Percentiles rank a stretch among this genome's conserved stretches.
Evolutionary conservation across 345 rosid species (phyloP).

Genomic region (Dipteronia sinensis): DNA sequence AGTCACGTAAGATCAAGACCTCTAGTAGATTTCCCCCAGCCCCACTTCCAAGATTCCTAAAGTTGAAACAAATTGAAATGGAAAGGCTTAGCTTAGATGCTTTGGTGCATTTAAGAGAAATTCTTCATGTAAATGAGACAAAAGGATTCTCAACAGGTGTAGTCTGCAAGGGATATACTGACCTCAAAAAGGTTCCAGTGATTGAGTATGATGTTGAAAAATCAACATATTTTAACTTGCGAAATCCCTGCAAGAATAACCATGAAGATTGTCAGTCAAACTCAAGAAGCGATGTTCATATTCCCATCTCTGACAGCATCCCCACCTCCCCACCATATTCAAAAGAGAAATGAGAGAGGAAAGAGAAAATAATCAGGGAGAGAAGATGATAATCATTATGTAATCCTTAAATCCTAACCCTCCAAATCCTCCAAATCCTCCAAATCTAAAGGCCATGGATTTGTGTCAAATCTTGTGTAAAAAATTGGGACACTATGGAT

Average conservation of each 20-base stretch:
- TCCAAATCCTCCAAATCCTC: no score
- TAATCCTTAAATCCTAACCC: no score
- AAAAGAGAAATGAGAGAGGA: neutral
- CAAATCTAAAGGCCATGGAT: no score
- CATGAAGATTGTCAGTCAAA: conserved; percentile 4
- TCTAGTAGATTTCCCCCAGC: conserved; percentile 59
- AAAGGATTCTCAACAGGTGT: neutral
- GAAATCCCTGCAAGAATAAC: conserved; percentile 55
- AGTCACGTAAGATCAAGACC: conserved; percentile 73
- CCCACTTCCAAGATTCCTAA: conserved; percentile 65
- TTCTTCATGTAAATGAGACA: conserved; percentile 9
- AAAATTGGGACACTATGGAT: no score
- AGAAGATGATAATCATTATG: no score
- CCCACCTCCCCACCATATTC: neutral
- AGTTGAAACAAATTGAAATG: conserved; percentile 2
- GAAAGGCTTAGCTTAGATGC: neutral
- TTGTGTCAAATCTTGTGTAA: no score
- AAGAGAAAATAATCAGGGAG: no score
- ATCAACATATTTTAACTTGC: conserved; percentile 66
- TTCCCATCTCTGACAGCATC: neutral
- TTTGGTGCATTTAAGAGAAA: neutral
- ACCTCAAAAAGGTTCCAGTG: conserved; percentile 84
- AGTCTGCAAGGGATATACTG: conserved; percentile 17
- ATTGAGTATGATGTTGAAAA: conserved; percentile 69
- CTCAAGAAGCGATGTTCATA: neutral